Percentiles rank a stretch among this genome's conserved stretches.
phyloP scores from a whole-genome alignment of 2,329 filamentous ascomycete species.

The Nannizziopsis arthrosporioides region DNA sequence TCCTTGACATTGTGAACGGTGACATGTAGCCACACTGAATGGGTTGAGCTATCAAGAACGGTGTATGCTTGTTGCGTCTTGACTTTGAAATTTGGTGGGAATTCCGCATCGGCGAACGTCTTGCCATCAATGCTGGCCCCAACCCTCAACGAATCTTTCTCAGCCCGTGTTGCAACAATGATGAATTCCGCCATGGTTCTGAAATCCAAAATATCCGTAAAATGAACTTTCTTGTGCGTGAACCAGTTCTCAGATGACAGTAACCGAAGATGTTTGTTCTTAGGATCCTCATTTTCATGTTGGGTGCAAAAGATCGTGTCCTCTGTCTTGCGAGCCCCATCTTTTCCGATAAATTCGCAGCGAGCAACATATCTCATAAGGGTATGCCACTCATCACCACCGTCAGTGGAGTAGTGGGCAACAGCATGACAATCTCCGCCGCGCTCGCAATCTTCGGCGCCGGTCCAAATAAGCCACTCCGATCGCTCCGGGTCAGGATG shows the following conservation, averaged over 20 bases:
- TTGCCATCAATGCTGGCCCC: conserved; percentile 76
- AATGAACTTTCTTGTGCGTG: conserved; percentile 47
- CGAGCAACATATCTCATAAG: conserved; percentile 62
- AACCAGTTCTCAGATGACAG: conserved; percentile 73
- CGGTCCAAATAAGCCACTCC: conserved; percentile 89
- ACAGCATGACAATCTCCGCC: conserved; percentile 55
- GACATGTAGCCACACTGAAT: conserved; percentile 89
- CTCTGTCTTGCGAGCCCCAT: conserved; percentile 44
- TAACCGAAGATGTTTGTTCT: conserved; percentile 55
- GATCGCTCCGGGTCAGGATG: conserved; percentile 74
- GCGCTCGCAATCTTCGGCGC: conserved; percentile 52
- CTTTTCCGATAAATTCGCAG: conserved; percentile 74
- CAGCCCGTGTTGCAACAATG: conserved; percentile 60
- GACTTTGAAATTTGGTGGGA: conserved; percentile 74
- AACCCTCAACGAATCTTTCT: conserved; percentile 59
- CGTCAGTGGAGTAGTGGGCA: conserved; percentile 66
- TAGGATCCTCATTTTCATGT: conserved; percentile 49
- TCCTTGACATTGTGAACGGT: conserved; percentile 57
- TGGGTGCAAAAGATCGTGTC: conserved; percentile 56
- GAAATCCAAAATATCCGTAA: conserved; percentile 67
- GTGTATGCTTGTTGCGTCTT: conserved; percentile 75
- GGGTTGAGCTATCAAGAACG: conserved; percentile 85
- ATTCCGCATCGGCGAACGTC: conserved; percentile 69
- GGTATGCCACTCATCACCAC: conserved; percentile 66
- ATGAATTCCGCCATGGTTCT: conserved; percentile 97